Base-by-base conservation (phyloP, 768 basidiomycete species). In the Tremella fuciformis region DNA sequence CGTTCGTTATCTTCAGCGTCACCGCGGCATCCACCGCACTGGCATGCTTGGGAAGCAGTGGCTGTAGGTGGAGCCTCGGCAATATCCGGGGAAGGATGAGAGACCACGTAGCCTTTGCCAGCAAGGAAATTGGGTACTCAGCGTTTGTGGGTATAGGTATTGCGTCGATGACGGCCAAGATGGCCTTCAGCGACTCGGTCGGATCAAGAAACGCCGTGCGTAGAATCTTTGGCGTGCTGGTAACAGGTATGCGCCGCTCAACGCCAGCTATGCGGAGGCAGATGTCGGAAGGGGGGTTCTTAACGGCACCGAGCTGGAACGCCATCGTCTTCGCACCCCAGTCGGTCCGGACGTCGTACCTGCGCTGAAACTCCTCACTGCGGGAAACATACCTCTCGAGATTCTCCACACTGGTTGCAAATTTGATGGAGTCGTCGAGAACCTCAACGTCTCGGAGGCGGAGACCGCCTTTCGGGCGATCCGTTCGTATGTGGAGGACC, bases 351-450 rank as follows among this genome's bases (percentile, higher is more conserved):
- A 63, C 42, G 8, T 40, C 48, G 39, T 63, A 62, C 15, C 49
- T 42, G 40, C 38, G 18, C 37, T 62, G 60, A 47, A 58, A 63
- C 3, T 13, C 16, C 25, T 63, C 61, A 37, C 50, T 58, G 8
- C 13, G 2, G 2, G 8, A 1, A 1, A 55, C 52, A 11, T 54
- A 6, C 8, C 6, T 44, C 2, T 13, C 3, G 7, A 63, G 53
- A 8, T 9, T 53, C 2, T 8, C 38, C 51, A 25, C 41, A 7
- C 34, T 18, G 2, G 39, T 44, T 13, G 57, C 57, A 25, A 63
- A 58, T 22, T 38, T 19, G 11, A 55, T 55, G n/a, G 61, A 63
- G 53, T 63, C 61, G 40, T 63, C 61, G 57, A 63, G 58, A 8
- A 53, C 61, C 42, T 63, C 61, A 8, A 55, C 53, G 37, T 18